Conservation (phyloP, 495 filamentous ascomycete genomes). For the Lasiosphaeris hirsuta region DNA sequence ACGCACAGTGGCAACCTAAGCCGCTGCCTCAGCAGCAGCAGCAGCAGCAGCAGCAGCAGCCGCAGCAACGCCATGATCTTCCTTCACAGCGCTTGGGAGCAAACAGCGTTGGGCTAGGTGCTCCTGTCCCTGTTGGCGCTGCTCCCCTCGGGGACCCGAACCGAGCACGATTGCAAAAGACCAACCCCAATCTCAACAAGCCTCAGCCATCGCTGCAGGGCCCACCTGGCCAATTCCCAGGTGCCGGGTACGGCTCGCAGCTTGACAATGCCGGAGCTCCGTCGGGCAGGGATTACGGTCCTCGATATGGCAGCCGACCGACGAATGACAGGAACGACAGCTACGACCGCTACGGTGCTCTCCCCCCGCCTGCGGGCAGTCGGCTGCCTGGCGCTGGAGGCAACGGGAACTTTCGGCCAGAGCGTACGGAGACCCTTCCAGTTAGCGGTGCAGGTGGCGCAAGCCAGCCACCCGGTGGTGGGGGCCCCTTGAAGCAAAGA, state of each 20-base stretch:
- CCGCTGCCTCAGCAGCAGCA: constrained; percentile 18
- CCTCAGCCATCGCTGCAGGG: constrained; percentile 18
- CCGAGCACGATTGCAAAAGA: constrained; percentile 38
- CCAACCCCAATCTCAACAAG: constrained; percentile 27
- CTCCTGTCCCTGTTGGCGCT: constrained; percentile 8
- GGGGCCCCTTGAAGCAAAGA: constrained; percentile 20
- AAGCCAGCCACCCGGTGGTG: constrained; percentile 5
- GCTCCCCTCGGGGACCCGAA: constrained; percentile 26
- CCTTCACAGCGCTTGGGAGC: constrained; percentile 15
- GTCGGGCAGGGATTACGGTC: constrained; percentile 27
- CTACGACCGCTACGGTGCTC: constrained; percentile 19
- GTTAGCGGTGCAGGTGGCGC: constrained; percentile 4
- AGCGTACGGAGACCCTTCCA: constrained; percentile 26
- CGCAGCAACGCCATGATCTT: constrained; percentile 8
- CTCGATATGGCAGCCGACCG: constrained; percentile 22
- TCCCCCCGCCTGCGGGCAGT: constrained; percentile 13
- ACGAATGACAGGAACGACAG: constrained; percentile 27
- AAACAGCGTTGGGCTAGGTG: constrained; percentile 11
- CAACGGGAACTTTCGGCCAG: constrained; percentile 20
- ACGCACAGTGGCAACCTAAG: constrained; percentile 12
- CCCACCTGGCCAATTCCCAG: constrained; percentile 16
- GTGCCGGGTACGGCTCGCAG: constrained; percentile 13
- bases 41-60: constrained; percentile 9
- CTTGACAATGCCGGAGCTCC: not conserved
- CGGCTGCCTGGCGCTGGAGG: constrained; percentile 4